A percentile compares a stretch with the other conserved stretches of the same genome.
Evolutionary conservation across 2,329 filamentous ascomycete genomes (phyloP).

Genomic region (Fusarium keratoplasticum): DNA sequence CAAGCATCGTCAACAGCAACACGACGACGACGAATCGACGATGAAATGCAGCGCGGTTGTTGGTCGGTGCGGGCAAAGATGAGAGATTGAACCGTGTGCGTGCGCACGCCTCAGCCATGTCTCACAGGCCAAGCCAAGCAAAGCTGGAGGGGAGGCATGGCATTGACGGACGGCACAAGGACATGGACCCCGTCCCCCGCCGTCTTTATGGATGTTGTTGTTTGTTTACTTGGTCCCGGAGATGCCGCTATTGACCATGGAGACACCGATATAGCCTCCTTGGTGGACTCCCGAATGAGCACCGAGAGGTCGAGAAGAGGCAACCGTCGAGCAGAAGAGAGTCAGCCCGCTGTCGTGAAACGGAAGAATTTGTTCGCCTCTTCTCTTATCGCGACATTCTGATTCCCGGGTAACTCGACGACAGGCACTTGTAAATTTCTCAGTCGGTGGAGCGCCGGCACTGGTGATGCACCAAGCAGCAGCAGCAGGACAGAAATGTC

Average conservation of each 20-base stretch:
- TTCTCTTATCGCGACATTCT: not conserved
- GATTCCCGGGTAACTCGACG: not conserved
- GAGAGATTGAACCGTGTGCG: constrained; percentile 23
- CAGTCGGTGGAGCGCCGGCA: constrained; percentile 18
- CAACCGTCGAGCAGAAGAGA: not conserved
- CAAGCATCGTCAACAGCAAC: constrained; percentile 12
- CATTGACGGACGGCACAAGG: constrained; percentile 26
- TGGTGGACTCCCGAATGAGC: constrained; percentile 6
- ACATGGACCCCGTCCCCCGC: constrained; percentile 14
- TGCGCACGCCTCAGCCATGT: constrained; percentile 37
- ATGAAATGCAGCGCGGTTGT: constrained; percentile 8
- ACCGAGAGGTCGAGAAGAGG: not conserved
- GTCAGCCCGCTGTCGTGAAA: not conserved
- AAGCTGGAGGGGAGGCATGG: constrained; percentile 19
- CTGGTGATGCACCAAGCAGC: constrained; percentile 9
- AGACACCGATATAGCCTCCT: constrained; percentile 20
- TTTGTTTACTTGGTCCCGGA: constrained; percentile 40
- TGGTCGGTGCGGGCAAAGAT: constrained; percentile 19
- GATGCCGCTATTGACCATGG: constrained; percentile 26
- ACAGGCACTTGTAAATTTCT: not conserved
- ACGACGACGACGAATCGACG: constrained; percentile 8
- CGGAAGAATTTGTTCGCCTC: not conserved
- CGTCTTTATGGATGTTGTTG: constrained; percentile 35
- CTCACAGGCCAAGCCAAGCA: constrained; percentile 33
- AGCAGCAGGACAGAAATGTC: constrained; percentile 4